phyloP scores from a whole-genome alignment of 176 grass and related monocot species.

The Olyra latifolia region DNA sequence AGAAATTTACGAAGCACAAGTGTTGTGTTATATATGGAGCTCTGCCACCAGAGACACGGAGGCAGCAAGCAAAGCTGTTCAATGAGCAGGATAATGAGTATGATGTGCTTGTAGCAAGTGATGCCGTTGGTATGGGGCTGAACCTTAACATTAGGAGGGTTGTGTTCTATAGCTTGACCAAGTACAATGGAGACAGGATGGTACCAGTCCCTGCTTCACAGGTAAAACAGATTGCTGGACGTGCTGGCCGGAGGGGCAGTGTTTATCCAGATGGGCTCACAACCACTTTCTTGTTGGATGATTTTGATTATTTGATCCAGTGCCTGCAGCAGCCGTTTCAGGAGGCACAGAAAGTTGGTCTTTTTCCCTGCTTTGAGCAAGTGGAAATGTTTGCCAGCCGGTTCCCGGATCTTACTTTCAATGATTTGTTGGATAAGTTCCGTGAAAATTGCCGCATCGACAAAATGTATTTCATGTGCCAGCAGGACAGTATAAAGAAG shows the following conservation, averaged over 20 bases:
- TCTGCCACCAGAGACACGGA: conserved; percentile 80
- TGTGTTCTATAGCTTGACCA: conserved; percentile 71
- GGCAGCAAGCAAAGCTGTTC: conserved; percentile 83
- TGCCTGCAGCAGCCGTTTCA: conserved; percentile 87
- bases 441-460: conserved; percentile 77
- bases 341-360: conserved; percentile 67
- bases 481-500: conserved; percentile 73
- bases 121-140: conserved; percentile 89
- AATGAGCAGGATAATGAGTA: conserved; percentile 89
- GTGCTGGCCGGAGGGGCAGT: conserved; percentile 87
- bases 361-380: conserved; percentile 96
- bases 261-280: conserved; percentile 85
- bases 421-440: conserved; percentile 78
- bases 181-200: conserved; percentile 88
- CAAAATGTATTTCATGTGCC: conserved; percentile 81
- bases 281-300: conserved; percentile 77
- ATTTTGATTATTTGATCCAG: conserved; percentile 90
- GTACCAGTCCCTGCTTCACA: conserved; percentile 75
- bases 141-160: conserved; percentile 98
- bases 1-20: conserved; percentile 94
- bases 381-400: conserved; percentile 89
- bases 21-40: conserved; percentile 94
- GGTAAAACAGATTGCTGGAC: conserved; percentile 95
- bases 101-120: conserved; percentile 88
- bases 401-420: conserved; percentile 57